phyloP scores from a whole-genome alignment of 768 basidiomycete species.

The Strobilomyces echinocephalus region DNA sequence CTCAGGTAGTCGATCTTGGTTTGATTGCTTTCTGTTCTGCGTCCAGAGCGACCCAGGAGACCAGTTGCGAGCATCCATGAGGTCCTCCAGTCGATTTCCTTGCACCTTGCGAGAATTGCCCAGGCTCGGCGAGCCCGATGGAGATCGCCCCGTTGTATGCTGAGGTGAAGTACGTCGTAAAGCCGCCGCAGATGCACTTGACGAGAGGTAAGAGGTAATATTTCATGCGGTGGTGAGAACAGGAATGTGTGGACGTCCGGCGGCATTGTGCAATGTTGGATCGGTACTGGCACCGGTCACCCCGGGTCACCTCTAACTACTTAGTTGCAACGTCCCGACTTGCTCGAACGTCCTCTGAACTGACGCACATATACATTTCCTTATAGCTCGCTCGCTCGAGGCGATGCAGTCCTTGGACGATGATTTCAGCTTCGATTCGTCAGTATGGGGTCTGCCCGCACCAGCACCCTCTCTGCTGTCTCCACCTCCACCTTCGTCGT shows the following conservation, averaged over 20 bases:
- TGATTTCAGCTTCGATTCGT: constrained; percentile 65
- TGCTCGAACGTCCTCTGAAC: background rate
- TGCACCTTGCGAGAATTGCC: constrained; percentile 70
- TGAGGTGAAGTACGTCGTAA: constrained; percentile 69
- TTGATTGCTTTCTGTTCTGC: constrained; percentile 27
- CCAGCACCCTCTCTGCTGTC: constrained; percentile 29
- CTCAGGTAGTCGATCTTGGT: constrained; percentile 57
- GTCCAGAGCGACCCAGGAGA: constrained; percentile 40
- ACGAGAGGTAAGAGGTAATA: constrained; percentile 48
- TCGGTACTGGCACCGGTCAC: too few relatives aligned
- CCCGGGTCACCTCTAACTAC: too few relatives aligned
- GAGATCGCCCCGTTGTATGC: constrained; percentile 62
- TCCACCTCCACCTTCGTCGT: constrained; percentile 15
- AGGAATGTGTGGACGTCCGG: constrained; percentile 45
- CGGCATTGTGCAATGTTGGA: constrained; percentile 12
- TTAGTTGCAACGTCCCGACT: background rate
- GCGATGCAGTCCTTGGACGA: constrained; percentile 52
- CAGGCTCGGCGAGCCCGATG: constrained; percentile 63
- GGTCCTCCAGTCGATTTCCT: constrained; percentile 68
- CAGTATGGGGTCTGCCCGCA: constrained; percentile 63
- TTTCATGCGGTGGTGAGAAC: constrained; percentile 55
- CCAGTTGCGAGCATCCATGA: constrained; percentile 68
- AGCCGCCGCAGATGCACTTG: constrained; percentile 72
- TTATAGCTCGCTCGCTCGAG: background rate
- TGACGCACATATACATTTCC: constrained; percentile 9